Conservation (phyloP, 2,329 filamentous ascomycete species). For the Ophiostoma australiae region DNA sequence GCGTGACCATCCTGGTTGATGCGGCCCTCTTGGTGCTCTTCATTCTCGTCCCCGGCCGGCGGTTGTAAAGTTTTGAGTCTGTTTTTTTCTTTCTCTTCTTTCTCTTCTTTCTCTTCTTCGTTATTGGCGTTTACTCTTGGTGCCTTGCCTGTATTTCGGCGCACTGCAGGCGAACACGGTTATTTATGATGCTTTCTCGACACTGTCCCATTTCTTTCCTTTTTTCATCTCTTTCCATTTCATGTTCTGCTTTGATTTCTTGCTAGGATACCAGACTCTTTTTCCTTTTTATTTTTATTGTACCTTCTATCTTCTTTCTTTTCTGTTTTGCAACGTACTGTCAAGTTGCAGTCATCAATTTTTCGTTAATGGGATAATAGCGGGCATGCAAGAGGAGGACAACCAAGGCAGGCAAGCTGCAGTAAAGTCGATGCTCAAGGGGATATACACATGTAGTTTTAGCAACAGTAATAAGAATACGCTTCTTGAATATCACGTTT, state of each 20-base stretch:
- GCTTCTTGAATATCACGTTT: not conserved
- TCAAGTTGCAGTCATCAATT: not conserved
- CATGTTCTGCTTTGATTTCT: slow-evolving; percentile 21
- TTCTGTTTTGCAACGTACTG: not conserved
- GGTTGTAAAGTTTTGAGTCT: slow-evolving; percentile 48
- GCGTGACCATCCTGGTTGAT: slow-evolving; percentile 69
- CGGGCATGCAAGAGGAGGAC: slow-evolving; percentile 8
- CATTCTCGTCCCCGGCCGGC: slow-evolving; percentile 87
- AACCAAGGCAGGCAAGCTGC: not conserved
- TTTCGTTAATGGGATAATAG: not conserved
- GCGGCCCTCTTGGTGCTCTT: slow-evolving; percentile 83
- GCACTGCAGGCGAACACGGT: slow-evolving; percentile 3
- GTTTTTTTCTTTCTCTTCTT: slow-evolving; percentile 9
- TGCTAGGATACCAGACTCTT: slow-evolving; percentile 26
- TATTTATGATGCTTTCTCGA: not conserved
- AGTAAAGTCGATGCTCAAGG: slow-evolving; percentile 29
- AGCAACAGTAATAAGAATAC: not conserved
- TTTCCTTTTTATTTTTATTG: not conserved
- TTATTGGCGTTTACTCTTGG: slow-evolving; percentile 6
- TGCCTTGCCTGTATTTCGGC: not conserved
- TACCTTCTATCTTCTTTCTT: not conserved
- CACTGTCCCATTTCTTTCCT: not conserved
- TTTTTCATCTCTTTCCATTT: slow-evolving; percentile 9
- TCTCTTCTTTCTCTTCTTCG: not conserved
- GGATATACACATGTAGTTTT: slow-evolving; percentile 30